These are phyloP conservation scores for Aspergillus sp. DNA, from an alignment of 2,329 filamentous ascomycete genomes.

Conservation along the genomic window DNA sequence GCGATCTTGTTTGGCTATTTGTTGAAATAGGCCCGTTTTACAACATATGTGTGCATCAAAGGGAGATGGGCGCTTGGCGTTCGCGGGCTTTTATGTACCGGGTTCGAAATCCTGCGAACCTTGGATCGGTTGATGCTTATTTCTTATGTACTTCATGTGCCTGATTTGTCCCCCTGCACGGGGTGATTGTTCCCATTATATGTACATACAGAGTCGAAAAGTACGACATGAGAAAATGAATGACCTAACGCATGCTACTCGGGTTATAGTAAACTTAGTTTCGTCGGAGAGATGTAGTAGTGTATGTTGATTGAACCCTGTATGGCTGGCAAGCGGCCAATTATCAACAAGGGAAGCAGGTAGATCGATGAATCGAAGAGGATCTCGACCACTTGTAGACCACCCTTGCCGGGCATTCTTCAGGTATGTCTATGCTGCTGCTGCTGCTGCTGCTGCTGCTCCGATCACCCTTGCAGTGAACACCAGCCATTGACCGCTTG, in stretches of 20 bases:
- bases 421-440: neutral
- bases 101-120: neutral
- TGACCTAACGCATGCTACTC: neutral
- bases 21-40: neutral
- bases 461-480: neutral
- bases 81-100: neutral
- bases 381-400: no score
- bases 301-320: no score
- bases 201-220: conserved; percentile 14
- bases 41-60: neutral
- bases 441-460: neutral
- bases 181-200: conserved; percentile 11
- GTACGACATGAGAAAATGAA: conserved; percentile 18
- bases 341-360: no score
- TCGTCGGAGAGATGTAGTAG: no score
- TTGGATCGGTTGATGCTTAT: neutral
- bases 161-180: neutral
- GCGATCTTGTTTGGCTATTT: neutral
- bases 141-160: neutral
- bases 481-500: neutral
- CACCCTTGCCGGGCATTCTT: neutral
- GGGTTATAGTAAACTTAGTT: neutral
- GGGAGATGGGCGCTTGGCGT: neutral
- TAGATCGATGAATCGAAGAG: no score
- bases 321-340: no score